Evolutionary conservation across 306 rosid genomes (phyloP).

Genomic region (Erythrophleum fordii): DNA sequence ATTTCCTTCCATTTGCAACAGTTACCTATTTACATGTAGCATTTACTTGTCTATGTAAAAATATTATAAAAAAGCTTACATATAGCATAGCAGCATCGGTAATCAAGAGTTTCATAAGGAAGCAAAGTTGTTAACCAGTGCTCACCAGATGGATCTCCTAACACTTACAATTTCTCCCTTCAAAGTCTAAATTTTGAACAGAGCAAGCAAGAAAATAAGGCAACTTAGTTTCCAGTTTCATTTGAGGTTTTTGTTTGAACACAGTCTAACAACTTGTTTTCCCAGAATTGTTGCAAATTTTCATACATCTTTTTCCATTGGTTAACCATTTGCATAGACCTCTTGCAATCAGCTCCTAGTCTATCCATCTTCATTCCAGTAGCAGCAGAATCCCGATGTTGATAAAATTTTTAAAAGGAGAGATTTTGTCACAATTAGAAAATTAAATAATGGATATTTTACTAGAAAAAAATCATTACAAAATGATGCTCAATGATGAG

Average conservation of each 20-base stretch:
- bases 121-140: neutral
- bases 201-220: conserved; percentile 23
- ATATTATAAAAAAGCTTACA: neutral
- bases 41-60: neutral
- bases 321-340: conserved; percentile 56
- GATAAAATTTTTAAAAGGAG: conserved; percentile 35
- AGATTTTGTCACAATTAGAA: conserved; percentile 30
- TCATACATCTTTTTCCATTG: conserved; percentile 75
- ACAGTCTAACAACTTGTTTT: conserved; percentile 60
- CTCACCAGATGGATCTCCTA: neutral
- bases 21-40: neutral
- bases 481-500: neutral
- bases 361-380: conserved; percentile 78
- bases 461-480: neutral
- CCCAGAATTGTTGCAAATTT: conserved; percentile 65
- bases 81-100: neutral
- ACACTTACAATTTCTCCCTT: neutral
- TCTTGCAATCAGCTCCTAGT: conserved; percentile 58
- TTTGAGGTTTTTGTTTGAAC: conserved; percentile 39
- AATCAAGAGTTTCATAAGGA: neutral
- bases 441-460: neutral
- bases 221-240: conserved; percentile 43
- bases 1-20: neutral
- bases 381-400: conserved; percentile 71
- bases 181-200: conserved; percentile 18